phyloP scores from a whole-genome alignment of 2,329 filamentous ascomycete species.

The Aschersonia sp. region DNA sequence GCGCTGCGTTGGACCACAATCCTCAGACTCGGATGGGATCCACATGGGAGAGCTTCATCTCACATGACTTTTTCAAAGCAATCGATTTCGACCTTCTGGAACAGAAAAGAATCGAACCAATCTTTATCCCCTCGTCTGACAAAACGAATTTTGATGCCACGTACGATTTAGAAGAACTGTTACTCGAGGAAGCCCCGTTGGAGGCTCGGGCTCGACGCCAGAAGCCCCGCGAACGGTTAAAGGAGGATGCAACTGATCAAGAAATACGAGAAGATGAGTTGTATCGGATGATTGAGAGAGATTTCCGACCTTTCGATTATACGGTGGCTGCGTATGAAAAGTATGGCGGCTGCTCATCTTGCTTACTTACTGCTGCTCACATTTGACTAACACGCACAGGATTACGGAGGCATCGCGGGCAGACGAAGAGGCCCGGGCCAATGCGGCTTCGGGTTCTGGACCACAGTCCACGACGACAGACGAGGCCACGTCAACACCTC shows the following conservation, averaged over 20 bases:
- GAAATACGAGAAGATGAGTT: constrained; percentile 92
- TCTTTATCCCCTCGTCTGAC: constrained; percentile 87
- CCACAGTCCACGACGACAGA: constrained; percentile 38
- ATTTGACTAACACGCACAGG: constrained; percentile 14
- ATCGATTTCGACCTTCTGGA: constrained; percentile 79
- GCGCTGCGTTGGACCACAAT: constrained; percentile 68
- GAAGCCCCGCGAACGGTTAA: constrained; percentile 81
- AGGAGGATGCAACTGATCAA: constrained; percentile 87
- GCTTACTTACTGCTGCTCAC: background rate
- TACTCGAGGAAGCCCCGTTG: constrained; percentile 86
- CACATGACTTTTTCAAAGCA: constrained; percentile 76
- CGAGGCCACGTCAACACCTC: constrained; percentile 27
- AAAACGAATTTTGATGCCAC: constrained; percentile 99
- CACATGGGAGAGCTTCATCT: constrained; percentile 71
- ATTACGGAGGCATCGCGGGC: constrained; percentile 18
- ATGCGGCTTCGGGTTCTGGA: constrained; percentile 2
- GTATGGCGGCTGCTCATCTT: constrained; percentile 26
- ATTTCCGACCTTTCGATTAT: constrained; percentile 94
- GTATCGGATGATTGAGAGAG: constrained; percentile 83
- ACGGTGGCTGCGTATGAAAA: constrained; percentile 67
- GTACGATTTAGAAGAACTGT: constrained; percentile 86
- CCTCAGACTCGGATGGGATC: constrained; percentile 71
- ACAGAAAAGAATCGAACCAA: constrained; percentile 73
- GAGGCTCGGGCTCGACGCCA: constrained; percentile 87
- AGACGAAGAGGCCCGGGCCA: constrained; percentile 6